These are phyloP conservation scores for Rhizopogon rudus DNA, from an alignment of 768 basidiomycete species.

Conservation along the genomic window DNA sequence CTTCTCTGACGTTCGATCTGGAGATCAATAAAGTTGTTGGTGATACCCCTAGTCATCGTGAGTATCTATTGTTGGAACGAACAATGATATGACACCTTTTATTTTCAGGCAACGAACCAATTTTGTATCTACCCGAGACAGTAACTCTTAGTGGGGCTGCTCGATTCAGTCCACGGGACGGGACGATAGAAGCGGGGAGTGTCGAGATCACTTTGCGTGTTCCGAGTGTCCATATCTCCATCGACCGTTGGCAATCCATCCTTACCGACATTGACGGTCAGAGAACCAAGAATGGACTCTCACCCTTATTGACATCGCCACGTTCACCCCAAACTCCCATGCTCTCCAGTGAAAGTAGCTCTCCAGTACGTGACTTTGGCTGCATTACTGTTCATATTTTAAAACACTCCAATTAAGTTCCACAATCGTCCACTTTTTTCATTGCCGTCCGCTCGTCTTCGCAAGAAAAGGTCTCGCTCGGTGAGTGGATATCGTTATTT, in stretches of 20 bases:
- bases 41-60: constrained; percentile 20
- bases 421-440: constrained; percentile 12
- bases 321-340: not conserved
- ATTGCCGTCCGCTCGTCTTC: constrained; percentile 7
- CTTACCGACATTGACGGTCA: not conserved
- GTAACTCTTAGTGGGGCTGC: constrained; percentile 44
- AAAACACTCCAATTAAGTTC: constrained; percentile 10
- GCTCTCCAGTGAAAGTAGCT: not conserved
- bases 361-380: not conserved
- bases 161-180: constrained; percentile 54
- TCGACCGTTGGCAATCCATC: constrained; percentile 1
- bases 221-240: not conserved
- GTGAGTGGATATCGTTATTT: constrained; percentile 6
- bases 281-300: not conserved
- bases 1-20: constrained; percentile 47
- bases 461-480: constrained; percentile 13
- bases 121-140: constrained; percentile 42
- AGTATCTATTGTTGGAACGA: not conserved
- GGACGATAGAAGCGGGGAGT: constrained; percentile 49
- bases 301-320: not conserved
- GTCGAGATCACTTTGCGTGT: constrained; percentile 24
- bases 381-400: not conserved
- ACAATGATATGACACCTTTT: not conserved
- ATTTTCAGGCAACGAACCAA: constrained; percentile 21
- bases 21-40: constrained; percentile 44